Evolutionary conservation across 208 protist species (phyloP), one percentile per base, ranked within the genome.

Genomic region (Acanthamoeba culbertsoni): DNA sequence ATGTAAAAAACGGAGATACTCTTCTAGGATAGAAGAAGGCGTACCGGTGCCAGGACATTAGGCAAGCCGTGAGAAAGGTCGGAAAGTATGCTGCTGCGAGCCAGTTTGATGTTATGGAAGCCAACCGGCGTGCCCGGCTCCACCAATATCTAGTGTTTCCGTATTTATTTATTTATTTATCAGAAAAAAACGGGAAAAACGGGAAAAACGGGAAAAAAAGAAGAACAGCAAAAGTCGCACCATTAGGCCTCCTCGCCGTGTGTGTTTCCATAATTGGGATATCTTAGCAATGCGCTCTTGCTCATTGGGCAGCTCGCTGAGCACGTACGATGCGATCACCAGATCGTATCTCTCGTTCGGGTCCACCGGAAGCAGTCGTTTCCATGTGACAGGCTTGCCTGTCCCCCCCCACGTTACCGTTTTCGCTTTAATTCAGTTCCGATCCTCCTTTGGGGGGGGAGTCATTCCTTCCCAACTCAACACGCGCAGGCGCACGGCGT

Each of bases 101-200:
- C 84, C 31, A 71, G 26, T 8, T 43, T 16, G 10, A 91, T 91
- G 28, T 48, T 91, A 33, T 91, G 31, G 35, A 91, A 91, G 12
- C 84, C 84, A 3, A 91, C 35, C 20, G 84, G 84, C 55, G 84
- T 91, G 31, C 84, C 84, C 7, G 84, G 84, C 37, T 91, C 84
- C 20, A 91, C 55, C 3, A 91, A 26, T 35, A 91, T 45, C 84
- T 91, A 35, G n/a, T n/a, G n/a, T n/a, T n/a, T n/a, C n/a, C n/a
- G n/a, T n/a, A n/a, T n/a, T n/a, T n/a, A n/a, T n/a, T n/a, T n/a
- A n/a, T n/a, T n/a, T n/a, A n/a, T n/a, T n/a, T n/a, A n/a, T n/a
- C n/a, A n/a, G n/a, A n/a, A n/a, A n/a, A n/a, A n/a, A n/a, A n/a
- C n/a, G n/a, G n/a, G n/a, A n/a, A n/a, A n/a, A n/a, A n/a, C n/a